Evolutionary conservation across 2,329 filamentous ascomycete species (phyloP).

Genomic region (Lasiodiplodia citricola): DNA sequence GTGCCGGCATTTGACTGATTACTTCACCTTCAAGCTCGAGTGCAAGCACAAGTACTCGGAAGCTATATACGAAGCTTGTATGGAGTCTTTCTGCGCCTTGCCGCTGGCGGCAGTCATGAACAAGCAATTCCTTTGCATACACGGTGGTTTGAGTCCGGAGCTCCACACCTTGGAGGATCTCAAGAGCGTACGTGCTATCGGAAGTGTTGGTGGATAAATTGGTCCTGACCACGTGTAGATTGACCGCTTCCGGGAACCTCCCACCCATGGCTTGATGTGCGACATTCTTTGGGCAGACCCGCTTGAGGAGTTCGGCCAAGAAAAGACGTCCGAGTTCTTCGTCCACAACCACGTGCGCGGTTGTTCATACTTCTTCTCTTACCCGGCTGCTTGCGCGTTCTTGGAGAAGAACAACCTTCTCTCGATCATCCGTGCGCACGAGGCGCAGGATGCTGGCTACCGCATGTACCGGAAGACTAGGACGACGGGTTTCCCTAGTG

Average conservation of each 20-base stretch:
- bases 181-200: constrained; percentile 69
- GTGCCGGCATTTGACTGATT: constrained; percentile 97
- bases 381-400: constrained; percentile 95
- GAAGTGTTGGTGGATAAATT: constrained; percentile 18
- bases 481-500: constrained; percentile 96
- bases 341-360: constrained; percentile 97
- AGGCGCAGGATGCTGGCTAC: constrained; percentile 97
- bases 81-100: constrained; percentile 95
- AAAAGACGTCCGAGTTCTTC: constrained; percentile 98
- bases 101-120: constrained; percentile 98
- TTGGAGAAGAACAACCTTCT: constrained; percentile 98
- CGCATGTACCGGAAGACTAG: constrained; percentile 99
- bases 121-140: constrained; percentile 99
- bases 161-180: constrained; percentile 94
- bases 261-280: constrained; percentile 97
- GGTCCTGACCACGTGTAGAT: constrained; percentile 63
- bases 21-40: constrained; percentile 99
- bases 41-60: constrained; percentile 99
- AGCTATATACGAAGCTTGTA: constrained; percentile 93
- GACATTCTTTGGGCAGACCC: constrained; percentile 99
- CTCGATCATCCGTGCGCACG: constrained; percentile 95
- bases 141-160: constrained; percentile 94
- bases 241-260: constrained; percentile 96
- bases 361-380: constrained; percentile 99
- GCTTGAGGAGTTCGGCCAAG: constrained; percentile 96